Base-by-base conservation (phyloP, 768 basidiomycete species). In the Termitomyces heimii region DNA sequence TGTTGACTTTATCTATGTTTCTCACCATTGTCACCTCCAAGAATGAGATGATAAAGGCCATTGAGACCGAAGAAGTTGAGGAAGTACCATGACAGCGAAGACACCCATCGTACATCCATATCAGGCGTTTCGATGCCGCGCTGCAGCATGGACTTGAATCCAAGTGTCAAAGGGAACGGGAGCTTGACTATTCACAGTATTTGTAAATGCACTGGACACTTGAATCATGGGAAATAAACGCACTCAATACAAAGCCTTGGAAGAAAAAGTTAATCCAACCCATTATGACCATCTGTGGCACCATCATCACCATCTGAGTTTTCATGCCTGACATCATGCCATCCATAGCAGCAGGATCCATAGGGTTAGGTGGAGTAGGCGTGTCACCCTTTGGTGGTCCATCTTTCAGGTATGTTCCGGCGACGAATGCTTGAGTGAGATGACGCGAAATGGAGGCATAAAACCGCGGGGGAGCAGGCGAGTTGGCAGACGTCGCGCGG, bases 241-340 rank as follows among this genome's bases (percentile, higher is more conserved):
- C 69, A 98, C 96, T 98, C 57, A 98, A 80, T 57, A 99, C 91
- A 69, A 98, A 98, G 29, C 97, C 97, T 66, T 96, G 90, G 76
- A 98, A 99, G 84, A 99, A 99, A 72, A 95, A 94, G 71, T 94
- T 98, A 74, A 99, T 98, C 92, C 96, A 98, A 52, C 94, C 95
- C 96, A 98, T 98, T 63, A 98, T 93, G 59, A 97, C 81, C 89
- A 98, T 98, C 73, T 98, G 91, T 18, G 91, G 92, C 14, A 96
- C 89, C 91, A 98, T 98, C 91, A 97, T 95, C 49, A 98, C 94
- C 82, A 92, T 93, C 73, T 99, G 97, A 20, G 96, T 98, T 79
- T 98, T 98, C 88, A 99, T 91, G 35, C 92, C 92, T 12, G 93
- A 82, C 94, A 98, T 96, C 93, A 98, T 95, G 39, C 91, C 92